These are phyloP conservation scores for Malus sieversii DNA, from an alignment of 306 rosid species.

Conservation along the genomic window DNA sequence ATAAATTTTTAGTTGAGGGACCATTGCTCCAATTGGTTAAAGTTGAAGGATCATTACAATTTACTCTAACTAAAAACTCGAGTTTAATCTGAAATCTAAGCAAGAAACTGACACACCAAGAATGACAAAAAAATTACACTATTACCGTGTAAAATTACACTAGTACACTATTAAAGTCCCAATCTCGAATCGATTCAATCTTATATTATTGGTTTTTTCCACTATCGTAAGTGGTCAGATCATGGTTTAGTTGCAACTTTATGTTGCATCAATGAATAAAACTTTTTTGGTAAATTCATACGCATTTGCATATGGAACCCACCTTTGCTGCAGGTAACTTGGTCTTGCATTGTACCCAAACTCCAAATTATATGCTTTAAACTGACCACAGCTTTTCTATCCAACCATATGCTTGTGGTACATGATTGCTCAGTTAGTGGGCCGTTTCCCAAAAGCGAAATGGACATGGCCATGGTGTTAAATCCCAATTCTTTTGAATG, in stretches of 20 bases:
- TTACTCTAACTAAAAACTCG: not conserved
- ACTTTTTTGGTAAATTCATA: not conserved
- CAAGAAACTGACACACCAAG: too few species aligned
- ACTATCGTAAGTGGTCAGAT: not conserved
- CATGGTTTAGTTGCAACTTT: not conserved
- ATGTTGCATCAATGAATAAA: slow-evolving; percentile 7
- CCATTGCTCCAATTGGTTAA: too few species aligned
- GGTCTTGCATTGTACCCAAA: not conserved
- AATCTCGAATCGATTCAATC: not conserved
- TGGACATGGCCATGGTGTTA: not conserved
- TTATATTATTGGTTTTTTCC: not conserved
- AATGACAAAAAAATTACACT: not conserved
- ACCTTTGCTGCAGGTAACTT: slow-evolving; percentile 1
- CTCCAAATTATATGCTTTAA: not conserved
- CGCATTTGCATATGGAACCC: slow-evolving; percentile 10
- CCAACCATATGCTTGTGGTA: slow-evolving; percentile 15
- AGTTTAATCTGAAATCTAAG: not conserved
- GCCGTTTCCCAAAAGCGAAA: not conserved
- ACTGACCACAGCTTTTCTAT: not conserved
- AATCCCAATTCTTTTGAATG: not conserved
- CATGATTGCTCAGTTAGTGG: slow-evolving; percentile 5
- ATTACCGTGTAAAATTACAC: too few species aligned
- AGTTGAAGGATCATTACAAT: too few species aligned
- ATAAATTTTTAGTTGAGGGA: too few species aligned
- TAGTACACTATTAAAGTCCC: not conserved